A percentile compares a stretch with the other conserved stretches of the same genome.
These are phyloP conservation scores for Ophiostoma ulmi DNA, from an alignment of 2,329 filamentous ascomycete species.

Conservation along the genomic window DNA sequence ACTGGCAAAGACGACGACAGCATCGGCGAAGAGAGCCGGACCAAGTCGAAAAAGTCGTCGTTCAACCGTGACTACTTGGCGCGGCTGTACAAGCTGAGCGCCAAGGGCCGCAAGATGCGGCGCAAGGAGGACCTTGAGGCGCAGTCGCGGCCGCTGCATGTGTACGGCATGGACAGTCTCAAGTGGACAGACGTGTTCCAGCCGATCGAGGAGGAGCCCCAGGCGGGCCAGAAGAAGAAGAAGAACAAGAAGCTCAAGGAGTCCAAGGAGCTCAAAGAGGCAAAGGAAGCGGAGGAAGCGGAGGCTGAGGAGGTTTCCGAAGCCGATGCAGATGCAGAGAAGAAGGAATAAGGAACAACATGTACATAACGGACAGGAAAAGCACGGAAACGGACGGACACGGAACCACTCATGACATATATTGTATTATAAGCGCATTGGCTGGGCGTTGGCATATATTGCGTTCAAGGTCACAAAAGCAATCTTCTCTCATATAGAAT, in stretches of 20 bases:
- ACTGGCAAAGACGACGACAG: neutral
- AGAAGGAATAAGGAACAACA: neutral
- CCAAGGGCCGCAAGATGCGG: constrained; percentile 25
- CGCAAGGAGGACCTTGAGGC: constrained; percentile 44
- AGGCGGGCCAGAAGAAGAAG: neutral
- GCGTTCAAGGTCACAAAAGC: neutral
- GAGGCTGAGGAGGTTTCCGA: neutral
- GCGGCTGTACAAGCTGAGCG: constrained; percentile 25
- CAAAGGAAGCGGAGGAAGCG: neutral
- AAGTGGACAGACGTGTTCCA: constrained; percentile 37
- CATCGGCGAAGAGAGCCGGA: neutral
- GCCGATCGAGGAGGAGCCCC: constrained; percentile 14
- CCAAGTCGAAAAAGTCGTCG: neutral
- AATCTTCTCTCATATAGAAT: constrained; percentile 13
- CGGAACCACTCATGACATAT: constrained; percentile 3
- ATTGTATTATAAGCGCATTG: constrained; percentile 2
- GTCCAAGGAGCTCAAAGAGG: neutral
- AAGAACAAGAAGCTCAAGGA: constrained; percentile 17
- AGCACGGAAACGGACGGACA: neutral
- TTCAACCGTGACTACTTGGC: constrained; percentile 26
- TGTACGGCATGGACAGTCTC: constrained; percentile 41
- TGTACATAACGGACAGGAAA: neutral
- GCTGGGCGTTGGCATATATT: neutral
- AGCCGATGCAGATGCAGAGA: neutral
- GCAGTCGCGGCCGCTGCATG: constrained; percentile 41